Base-by-base conservation (phyloP, 352 stramenopile species). In the Globisporangium cederbergense region DNA sequence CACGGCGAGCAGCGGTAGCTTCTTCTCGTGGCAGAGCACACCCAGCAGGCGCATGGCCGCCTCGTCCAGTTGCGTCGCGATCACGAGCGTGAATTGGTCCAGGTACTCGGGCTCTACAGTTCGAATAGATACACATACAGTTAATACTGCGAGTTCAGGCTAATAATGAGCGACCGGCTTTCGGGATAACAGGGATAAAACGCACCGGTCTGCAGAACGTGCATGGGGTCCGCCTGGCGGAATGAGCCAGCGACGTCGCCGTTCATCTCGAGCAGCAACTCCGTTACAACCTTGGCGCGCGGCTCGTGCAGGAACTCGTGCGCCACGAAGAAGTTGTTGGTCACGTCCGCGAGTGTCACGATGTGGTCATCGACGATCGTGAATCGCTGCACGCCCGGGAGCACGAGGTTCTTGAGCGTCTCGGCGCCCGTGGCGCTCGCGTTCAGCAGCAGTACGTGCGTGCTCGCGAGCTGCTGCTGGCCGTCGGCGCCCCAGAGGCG, bases 381-480 rank as follows among this genome's bases (percentile, higher is more conserved):
- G 71, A 99, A 98, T 36, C 76, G 77, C 55, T 92, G 78, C 18
- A 97, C 75, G 20, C 92, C 83, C 16, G 92, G 92, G 32, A 98
- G 76, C 57, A 98, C 91, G 25, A 99, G 77, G 81, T 99, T 99
- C 83, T 99, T 99, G 55, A 99, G 81, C 32, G 95, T 97, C 81
- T 99, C 97, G 1, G 96, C 97, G 13, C 94, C 97, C 4, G 92
- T 98, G 10, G 97, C 86, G 16, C 92, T 88, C 1, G 96, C 91
- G 28, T 96, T 78, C 9, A 99, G 52, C 20, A 98, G 78, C 32
- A 99, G 72, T 10, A 99, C 84, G 69, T 93, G 81, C 52, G 93
- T 96, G 45, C 72, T 83, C 36, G 84, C 85, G 8, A 99, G 81
- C 1, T 83, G 82, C 28, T 77, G 78, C 77, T 99, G 97, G 40